Evolutionary conservation across 75 land plant genomes (phyloP).

Genomic region (Cryptomeria japonica): DNA sequence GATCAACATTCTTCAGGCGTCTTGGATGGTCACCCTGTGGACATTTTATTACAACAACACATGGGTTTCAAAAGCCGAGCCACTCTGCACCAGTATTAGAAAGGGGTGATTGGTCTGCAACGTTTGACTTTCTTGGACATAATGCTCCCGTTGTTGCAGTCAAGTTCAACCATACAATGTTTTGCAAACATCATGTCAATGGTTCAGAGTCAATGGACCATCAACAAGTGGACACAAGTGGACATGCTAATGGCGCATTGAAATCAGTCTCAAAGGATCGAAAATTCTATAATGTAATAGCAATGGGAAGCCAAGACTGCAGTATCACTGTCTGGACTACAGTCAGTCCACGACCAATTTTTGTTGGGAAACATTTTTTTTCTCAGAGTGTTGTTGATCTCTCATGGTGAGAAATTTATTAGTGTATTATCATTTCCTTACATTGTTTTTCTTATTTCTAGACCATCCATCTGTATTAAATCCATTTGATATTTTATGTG

Average conservation of each 20-base stretch:
- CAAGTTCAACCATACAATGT: conserved; percentile 95
- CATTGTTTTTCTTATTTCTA: neutral
- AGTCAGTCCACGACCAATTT: conserved; percentile 90
- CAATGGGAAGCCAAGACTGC: conserved; percentile 99
- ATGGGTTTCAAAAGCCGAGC: conserved; percentile 95
- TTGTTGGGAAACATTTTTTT: conserved; percentile 97
- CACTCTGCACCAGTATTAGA: conserved; percentile 98
- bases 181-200: conserved; percentile 52
- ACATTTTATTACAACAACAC: conserved; percentile 95
- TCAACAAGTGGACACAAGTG: conserved; percentile 23
- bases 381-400: conserved; percentile 96
- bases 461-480: neutral
- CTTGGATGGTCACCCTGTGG: conserved; percentile 99
- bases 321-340: conserved; percentile 97
- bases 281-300: conserved; percentile 87
- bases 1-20: conserved; percentile 95
- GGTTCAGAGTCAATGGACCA: conserved; percentile 23
- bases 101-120: conserved; percentile 95
- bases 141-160: conserved; percentile 97
- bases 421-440: neutral
- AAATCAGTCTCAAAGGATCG: conserved; percentile 29
- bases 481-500: neutral
- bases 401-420: conserved; percentile 59
- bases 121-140: conserved; percentile 96
- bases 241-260: conserved; percentile 59